Evolutionary conservation across 2,329 filamentous ascomycete genomes (phyloP).

Genomic region (Diaporthe citriasiana): DNA sequence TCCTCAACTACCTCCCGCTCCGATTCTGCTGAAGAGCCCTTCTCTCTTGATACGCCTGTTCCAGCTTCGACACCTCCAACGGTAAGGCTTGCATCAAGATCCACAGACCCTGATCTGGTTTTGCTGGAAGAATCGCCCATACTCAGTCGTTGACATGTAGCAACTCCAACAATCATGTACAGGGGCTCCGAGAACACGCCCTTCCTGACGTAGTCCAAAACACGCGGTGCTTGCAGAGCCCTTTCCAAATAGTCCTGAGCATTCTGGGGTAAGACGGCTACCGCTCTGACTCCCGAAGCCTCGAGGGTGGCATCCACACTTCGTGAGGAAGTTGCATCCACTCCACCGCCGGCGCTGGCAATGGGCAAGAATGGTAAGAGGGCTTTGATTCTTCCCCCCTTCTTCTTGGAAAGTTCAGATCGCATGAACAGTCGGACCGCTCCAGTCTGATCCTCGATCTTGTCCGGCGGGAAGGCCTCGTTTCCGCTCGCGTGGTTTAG

Average conservation of each 20-base stretch:
- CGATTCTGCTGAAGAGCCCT: background rate
- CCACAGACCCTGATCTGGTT: background rate
- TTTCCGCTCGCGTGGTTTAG: background rate
- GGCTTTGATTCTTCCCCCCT: background rate
- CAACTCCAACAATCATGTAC: constrained; percentile 21
- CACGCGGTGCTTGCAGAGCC: background rate
- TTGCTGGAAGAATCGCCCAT: background rate
- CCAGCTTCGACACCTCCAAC: background rate
- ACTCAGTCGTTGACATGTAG: background rate
- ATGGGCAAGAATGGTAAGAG: background rate
- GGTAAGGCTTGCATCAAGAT: background rate
- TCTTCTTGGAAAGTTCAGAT: background rate
- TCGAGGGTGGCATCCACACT: constrained; percentile 11
- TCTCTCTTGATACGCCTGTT: background rate
- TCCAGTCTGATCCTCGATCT: background rate
- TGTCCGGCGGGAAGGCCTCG: background rate
- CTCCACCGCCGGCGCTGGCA: background rate
- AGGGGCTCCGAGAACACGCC: background rate
- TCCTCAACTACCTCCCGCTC: constrained; percentile 7
- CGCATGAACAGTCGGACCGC: background rate
- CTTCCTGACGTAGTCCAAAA: background rate
- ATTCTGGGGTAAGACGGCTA: background rate
- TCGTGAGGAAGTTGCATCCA: background rate
- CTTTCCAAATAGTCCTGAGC: background rate
- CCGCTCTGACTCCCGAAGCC: background rate